Percentiles rank a stretch among this genome's conserved stretches.
These are phyloP conservation scores for Suaeda aralocaspica DNA, from an alignment of 148 eudicot genomes.

Conservation along the genomic window DNA sequence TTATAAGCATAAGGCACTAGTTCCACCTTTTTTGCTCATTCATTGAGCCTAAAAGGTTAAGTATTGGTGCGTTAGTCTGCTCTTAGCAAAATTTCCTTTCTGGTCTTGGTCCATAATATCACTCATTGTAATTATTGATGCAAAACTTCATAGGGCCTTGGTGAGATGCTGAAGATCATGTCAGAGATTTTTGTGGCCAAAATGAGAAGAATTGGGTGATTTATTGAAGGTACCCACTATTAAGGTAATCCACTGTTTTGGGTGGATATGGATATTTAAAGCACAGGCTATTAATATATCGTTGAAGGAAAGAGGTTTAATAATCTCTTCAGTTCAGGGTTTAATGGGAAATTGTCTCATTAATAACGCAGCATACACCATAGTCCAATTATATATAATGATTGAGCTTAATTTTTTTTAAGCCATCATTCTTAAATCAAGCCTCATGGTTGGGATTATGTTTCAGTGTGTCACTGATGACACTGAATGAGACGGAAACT, in stretches of 20 bases:
- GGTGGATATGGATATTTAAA: constrained; percentile 6
- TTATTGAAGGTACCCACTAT: neutral
- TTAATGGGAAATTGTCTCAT: neutral
- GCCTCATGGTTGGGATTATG: neutral
- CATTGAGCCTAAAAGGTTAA: neutral
- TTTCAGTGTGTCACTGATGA: neutral
- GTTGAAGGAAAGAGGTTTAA: neutral
- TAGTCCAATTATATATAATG: neutral
- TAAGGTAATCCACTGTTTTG: constrained; percentile 10
- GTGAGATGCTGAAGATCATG: constrained; percentile 11
- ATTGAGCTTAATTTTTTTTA: neutral
- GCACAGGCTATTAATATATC: neutral
- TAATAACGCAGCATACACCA: neutral
- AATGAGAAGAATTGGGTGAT: neutral
- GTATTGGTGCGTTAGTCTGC: neutral
- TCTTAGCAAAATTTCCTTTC: neutral
- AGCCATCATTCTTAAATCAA: neutral
- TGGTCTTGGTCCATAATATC: neutral
- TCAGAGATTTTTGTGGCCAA: neutral
- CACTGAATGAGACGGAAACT: neutral
- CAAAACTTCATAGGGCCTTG: constrained; percentile 2
- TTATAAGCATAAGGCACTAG: constrained; percentile 1
- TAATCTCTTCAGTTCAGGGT: neutral
- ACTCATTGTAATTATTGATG: constrained; percentile 6
- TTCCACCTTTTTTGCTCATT: neutral